Evolutionary conservation across 495 filamentous ascomycete species (phyloP).

Genomic region (Talaromyces thailandensis): DNA sequence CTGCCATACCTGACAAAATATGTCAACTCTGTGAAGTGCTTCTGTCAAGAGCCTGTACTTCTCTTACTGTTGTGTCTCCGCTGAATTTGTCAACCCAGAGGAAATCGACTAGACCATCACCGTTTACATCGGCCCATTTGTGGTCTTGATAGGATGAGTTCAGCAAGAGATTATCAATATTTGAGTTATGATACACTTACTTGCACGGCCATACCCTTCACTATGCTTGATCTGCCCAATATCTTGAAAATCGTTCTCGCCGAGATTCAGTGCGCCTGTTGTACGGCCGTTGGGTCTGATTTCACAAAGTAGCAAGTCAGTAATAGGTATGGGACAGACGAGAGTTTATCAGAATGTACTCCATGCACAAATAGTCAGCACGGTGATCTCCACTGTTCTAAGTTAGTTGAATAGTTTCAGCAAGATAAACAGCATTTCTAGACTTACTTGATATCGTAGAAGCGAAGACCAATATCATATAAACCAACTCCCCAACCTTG

Average conservation of each 20-base stretch:
- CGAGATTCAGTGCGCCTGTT: neutral
- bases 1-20: neutral
- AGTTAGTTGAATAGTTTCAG: neutral
- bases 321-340: neutral
- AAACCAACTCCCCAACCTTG: slow-evolving; percentile 15
- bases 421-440: neutral
- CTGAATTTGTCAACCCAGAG: slow-evolving; percentile 18
- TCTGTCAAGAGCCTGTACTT: neutral
- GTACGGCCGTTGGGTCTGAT: neutral
- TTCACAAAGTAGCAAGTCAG: neutral
- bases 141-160: neutral
- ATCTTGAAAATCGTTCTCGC: slow-evolving; percentile 1
- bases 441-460: slow-evolving; percentile 14
- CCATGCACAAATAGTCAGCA: neutral
- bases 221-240: slow-evolving; percentile 2
- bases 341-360: neutral
- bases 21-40: neutral
- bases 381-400: slow-evolving; percentile 9
- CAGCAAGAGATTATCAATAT: neutral
- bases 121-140: slow-evolving; percentile 3
- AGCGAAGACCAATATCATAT: slow-evolving; percentile 14
- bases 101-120: slow-evolving; percentile 3
- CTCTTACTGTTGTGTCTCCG: neutral
- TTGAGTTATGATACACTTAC: neutral
- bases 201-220: slow-evolving; percentile 2